Evolutionary conservation across 495 filamentous ascomycete genomes (phyloP).

Genomic region (Cryomyces antarcticus): DNA sequence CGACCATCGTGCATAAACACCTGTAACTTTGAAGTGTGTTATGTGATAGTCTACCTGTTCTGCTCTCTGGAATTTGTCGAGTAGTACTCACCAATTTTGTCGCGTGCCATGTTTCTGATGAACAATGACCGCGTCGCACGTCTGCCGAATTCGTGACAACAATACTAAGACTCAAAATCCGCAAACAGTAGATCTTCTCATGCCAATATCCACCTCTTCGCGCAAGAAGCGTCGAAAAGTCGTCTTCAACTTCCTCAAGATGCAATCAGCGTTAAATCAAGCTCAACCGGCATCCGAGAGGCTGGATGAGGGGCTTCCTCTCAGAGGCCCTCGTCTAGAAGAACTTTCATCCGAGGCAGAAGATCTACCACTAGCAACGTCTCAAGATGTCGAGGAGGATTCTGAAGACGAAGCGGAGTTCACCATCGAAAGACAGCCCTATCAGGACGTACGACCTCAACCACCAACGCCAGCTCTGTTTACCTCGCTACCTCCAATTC

Average conservation of each 20-base stretch:
- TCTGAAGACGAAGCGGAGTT: not conserved
- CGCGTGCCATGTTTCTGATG: not conserved
- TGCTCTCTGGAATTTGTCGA: too few relatives aligned
- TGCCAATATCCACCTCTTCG: not conserved
- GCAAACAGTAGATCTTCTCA: not conserved
- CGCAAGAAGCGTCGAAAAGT: not conserved
- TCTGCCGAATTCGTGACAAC: not conserved
- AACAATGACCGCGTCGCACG: not conserved
- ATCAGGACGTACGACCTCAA: not conserved
- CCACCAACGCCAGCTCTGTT: not conserved
- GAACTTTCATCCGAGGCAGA: not conserved
- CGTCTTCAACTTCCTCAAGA: not conserved
- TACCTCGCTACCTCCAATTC: conserved; percentile 26
- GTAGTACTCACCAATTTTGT: too few relatives aligned
- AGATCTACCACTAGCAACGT: not conserved
- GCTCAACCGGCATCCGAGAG: not conserved
- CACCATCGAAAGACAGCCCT: not conserved
- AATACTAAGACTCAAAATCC: not conserved
- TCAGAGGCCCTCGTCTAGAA: not conserved
- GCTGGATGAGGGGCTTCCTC: not conserved
- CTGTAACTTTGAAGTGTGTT: too few relatives aligned
- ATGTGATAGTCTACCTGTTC: too few relatives aligned
- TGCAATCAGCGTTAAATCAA: not conserved
- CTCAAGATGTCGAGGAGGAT: not conserved
- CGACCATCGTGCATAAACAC: too few relatives aligned